A percentile compares a stretch with the other conserved stretches of the same genome.
Evolutionary conservation across 208 protist species (phyloP).

Genomic region (Acanthamoeba royreba): DNA sequence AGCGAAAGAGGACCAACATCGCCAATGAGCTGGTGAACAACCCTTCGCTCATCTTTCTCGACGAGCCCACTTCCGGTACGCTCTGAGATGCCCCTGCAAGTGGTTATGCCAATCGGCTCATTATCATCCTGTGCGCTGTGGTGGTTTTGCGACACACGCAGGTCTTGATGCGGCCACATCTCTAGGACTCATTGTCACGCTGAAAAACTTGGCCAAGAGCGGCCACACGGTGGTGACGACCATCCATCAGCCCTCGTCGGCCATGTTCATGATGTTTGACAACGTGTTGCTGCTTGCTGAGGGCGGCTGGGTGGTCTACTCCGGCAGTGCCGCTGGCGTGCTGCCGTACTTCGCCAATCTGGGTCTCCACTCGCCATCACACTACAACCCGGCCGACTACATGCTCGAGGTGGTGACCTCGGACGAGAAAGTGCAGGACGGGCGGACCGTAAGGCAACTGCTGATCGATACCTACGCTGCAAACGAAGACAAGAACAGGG

Average conservation of each 20-base stretch:
- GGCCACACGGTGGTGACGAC: constrained; percentile 85
- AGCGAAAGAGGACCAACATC: constrained; percentile 72
- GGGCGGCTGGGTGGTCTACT: constrained; percentile 24
- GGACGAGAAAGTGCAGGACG: not conserved
- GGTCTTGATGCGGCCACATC: constrained; percentile 86
- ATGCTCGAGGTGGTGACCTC: not conserved
- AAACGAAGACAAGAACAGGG: not conserved
- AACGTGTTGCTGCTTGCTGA: constrained; percentile 54
- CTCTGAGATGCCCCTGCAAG: not conserved
- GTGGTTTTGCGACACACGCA: not conserved
- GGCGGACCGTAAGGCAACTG: not conserved
- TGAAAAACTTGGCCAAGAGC: constrained; percentile 80
- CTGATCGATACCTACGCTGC: not conserved
- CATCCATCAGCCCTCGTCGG: constrained; percentile 91
- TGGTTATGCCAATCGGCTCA: no score
- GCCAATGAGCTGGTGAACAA: constrained; percentile 68
- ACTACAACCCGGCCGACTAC: constrained; percentile 51
- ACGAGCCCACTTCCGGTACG: constrained; percentile 61
- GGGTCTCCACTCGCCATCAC: not conserved
- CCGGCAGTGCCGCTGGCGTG: not conserved
- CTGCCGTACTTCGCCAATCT: constrained; percentile 30
- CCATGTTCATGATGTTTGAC: constrained; percentile 75
- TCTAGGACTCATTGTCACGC: constrained; percentile 81
- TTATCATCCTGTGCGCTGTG: not conserved
- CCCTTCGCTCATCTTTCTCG: constrained; percentile 65